A percentile compares a stretch with the other conserved stretches of the same genome.
Evolutionary conservation across 768 basidiomycete species (phyloP).

Genomic region (Boletus tomentosulus): DNA sequence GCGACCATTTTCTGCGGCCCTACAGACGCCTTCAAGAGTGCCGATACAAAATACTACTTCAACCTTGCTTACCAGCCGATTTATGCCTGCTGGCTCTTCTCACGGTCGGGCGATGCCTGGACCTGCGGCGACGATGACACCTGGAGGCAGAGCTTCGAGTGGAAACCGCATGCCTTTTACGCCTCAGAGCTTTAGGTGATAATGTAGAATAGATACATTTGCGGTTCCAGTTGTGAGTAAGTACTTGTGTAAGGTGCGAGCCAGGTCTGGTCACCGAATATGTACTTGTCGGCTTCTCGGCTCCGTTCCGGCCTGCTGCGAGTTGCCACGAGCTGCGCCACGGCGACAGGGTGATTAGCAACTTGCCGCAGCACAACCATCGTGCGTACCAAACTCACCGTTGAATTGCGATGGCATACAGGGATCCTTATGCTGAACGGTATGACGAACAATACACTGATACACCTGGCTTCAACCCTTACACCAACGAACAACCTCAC

Average conservation of each 20-base stretch:
- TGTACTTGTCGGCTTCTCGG: not conserved
- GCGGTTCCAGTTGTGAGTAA: too few relatives aligned
- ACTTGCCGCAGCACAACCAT: slow-evolving; percentile 22
- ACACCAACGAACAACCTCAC: slow-evolving; percentile 41
- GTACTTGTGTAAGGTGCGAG: too few relatives aligned
- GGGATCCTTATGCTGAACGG: slow-evolving; percentile 48
- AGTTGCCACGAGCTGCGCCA: slow-evolving; percentile 7
- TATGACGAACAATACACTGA: slow-evolving; percentile 33
- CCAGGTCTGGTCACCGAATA: not conserved
- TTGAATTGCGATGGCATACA: slow-evolving; percentile 41
- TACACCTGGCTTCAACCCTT: slow-evolving; percentile 42
- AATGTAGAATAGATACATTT: slow-evolving; percentile 1
- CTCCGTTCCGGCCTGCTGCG: not conserved
- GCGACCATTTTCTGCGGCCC: slow-evolving; percentile 22
- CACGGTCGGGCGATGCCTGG: slow-evolving; percentile 23
- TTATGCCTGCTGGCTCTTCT: slow-evolving; percentile 24
- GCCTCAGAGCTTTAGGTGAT: slow-evolving; percentile 31
- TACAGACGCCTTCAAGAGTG: slow-evolving; percentile 26
- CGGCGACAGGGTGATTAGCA: slow-evolving; percentile 1
- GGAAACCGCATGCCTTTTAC: slow-evolving; percentile 56
- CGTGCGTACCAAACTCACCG: not conserved
- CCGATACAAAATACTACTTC: slow-evolving; percentile 13
- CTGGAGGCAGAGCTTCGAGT: slow-evolving; percentile 20
- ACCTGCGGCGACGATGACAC: slow-evolving; percentile 9
- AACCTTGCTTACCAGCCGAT: slow-evolving; percentile 29